These are phyloP conservation scores for Lactifluus pinguis DNA, from an alignment of 768 basidiomycete genomes.

Conservation along the genomic window DNA sequence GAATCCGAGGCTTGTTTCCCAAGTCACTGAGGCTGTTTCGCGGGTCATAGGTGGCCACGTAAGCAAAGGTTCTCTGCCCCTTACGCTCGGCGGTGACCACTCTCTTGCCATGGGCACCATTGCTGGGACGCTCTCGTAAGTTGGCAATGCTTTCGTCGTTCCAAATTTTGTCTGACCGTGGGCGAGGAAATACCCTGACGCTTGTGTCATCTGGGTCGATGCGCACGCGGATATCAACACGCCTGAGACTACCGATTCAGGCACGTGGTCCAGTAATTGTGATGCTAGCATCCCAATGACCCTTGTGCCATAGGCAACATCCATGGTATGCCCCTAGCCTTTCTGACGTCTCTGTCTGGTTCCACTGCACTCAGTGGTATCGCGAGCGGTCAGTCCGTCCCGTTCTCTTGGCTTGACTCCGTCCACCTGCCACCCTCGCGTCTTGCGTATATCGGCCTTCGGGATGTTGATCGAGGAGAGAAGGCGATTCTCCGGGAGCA, in stretches of 20 bases:
- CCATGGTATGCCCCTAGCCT: slow-evolving; percentile 97
- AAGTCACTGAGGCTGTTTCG: slow-evolving; percentile 75
- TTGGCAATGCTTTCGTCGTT: neutral
- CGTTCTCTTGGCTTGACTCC: slow-evolving; percentile 53
- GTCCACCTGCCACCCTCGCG: slow-evolving; percentile 53
- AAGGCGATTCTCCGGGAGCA: slow-evolving; percentile 81
- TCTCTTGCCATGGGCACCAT: slow-evolving; percentile 95
- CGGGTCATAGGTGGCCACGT: slow-evolving; percentile 65
- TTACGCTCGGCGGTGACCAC: slow-evolving; percentile 95
- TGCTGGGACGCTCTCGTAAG: slow-evolving; percentile 74
- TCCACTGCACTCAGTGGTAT: slow-evolving; percentile 2
- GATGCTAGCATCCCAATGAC: neutral
- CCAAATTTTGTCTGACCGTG: slow-evolving; percentile 6
- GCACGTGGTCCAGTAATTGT: slow-evolving; percentile 27
- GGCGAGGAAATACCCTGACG: slow-evolving; percentile 58
- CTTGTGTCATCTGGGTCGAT: slow-evolving; percentile 93
- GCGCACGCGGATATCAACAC: slow-evolving; percentile 98
- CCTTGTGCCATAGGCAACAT: slow-evolving; percentile 61
- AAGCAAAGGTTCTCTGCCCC: slow-evolving; percentile 68
- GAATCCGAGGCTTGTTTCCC: slow-evolving; percentile 81
- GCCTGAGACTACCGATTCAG: slow-evolving; percentile 65
- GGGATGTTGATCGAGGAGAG: slow-evolving; percentile 86
- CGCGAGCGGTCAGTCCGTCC: neutral
- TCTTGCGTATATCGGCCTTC: slow-evolving; percentile 93
- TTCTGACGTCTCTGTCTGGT: slow-evolving; percentile 47